Percentiles rank a stretch among this genome's conserved stretches.
Evolutionary conservation across 176 grass and related monocot genomes (phyloP).

Genomic region (Lolium perenne): DNA sequence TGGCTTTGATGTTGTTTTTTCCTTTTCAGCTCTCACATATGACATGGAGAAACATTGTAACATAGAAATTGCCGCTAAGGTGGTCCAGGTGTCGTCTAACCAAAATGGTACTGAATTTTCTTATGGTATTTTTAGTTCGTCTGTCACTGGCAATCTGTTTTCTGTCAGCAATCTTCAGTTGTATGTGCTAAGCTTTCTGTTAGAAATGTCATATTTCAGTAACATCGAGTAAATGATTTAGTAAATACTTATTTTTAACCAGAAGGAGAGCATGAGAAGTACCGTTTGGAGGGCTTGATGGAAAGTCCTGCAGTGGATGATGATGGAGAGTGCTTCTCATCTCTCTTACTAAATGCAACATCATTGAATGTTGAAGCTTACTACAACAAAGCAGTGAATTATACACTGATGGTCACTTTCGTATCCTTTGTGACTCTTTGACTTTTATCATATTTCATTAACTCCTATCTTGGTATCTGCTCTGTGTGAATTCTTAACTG

Average conservation of each 20-base stretch:
- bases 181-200: constrained; percentile 20
- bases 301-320: constrained; percentile 81
- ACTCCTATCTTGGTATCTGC: constrained; percentile 27
- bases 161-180: background rate
- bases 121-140: constrained; percentile 14
- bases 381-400: constrained; percentile 99
- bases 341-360: constrained; percentile 91
- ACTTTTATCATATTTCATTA: constrained; percentile 43
- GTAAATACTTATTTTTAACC: constrained; percentile 37
- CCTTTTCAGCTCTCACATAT: constrained; percentile 83
- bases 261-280: constrained; percentile 90
- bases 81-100: constrained; percentile 72
- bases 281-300: constrained; percentile 89
- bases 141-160: background rate
- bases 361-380: constrained; percentile 97
- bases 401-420: constrained; percentile 99
- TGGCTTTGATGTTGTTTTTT: constrained; percentile 39
- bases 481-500: constrained; percentile 56
- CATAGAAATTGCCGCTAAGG: constrained; percentile 93
- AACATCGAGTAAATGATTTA: background rate
- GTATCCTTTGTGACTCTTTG: constrained; percentile 71
- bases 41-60: constrained; percentile 99
- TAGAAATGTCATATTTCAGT: constrained; percentile 4
- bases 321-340: constrained; percentile 87
- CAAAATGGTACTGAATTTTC: constrained; percentile 69